Base-by-base conservation (phyloP, 805 yeast species). In the Candida peoriensis region DNA sequence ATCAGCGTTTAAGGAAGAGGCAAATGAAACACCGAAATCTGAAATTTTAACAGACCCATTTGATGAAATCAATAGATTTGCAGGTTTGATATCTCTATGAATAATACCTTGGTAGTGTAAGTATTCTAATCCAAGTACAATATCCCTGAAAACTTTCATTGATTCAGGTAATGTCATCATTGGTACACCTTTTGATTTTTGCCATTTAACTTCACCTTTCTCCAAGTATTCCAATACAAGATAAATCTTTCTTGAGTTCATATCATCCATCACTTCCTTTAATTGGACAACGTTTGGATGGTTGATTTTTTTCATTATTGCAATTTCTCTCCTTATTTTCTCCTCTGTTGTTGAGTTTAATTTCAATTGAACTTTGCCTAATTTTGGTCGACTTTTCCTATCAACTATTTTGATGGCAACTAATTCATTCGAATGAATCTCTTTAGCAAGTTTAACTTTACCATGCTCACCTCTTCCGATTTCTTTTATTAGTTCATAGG, bases 391-490 rank as follows among this genome's bases (percentile, higher is more conserved):
- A 2, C 73, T 76, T 33, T 76, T 76, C 36, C 97, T 70, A 60
- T 86, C 89, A 28, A 93, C 87, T 33, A 93, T 85, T 56, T 93
- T 93, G 37, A 93, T 88, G 4, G 98, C 98, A n/a, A 87, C 95
- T 21, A 76, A 64, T 44, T 72, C 78, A 29, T 72, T 66, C 6
- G 68, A 59, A n/a, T 72, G 67, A 36, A 80, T 59, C 54, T 89
- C 90, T 40, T 74, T 74, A 0, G 95, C 98, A 14, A 93, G 68
- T 57, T 93, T 93, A 28, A 93, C 98, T 57, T 87, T 90, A n/a
- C 98, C 97, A 60, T 90, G 97, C 57, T 89, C 96, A n/a, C 98
- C 98, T 23, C 84, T 70, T 9, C 98, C 98, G 20, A 93, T 68
- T 61, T 89, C 97, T 18, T 73, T 69, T 20, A 88, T 61, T 24